phyloP scores from a whole-genome alignment of 2,329 filamentous ascomycete genomes.

The Leptographium galeiforme region DNA sequence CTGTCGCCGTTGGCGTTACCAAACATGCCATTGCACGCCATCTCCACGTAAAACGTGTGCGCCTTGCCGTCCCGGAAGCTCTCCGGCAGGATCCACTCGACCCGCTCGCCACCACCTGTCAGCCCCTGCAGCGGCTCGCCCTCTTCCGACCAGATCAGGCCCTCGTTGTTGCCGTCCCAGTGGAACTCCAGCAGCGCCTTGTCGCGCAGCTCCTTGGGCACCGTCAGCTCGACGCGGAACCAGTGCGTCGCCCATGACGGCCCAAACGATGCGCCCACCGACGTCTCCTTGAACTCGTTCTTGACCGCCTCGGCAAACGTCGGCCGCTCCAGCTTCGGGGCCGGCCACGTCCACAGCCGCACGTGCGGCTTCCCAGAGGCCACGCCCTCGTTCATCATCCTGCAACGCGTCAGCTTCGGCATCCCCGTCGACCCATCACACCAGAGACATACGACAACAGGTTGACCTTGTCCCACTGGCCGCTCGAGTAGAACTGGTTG shows the following conservation, averaged over 20 bases:
- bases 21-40: constrained; percentile 99
- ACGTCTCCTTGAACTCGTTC: constrained; percentile 61
- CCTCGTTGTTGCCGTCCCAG: constrained; percentile 92
- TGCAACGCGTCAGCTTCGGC: constrained; percentile 15
- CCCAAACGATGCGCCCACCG: constrained; percentile 69
- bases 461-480: constrained; percentile 15
- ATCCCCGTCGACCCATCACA: neutral
- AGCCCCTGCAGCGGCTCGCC: constrained; percentile 86
- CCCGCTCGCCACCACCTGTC: constrained; percentile 76
- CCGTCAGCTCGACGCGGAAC: constrained; percentile 73
- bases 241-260: constrained; percentile 97
- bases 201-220: constrained; percentile 58
- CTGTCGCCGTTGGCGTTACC: constrained; percentile 75
- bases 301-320: constrained; percentile 72
- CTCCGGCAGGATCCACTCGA: constrained; percentile 82
- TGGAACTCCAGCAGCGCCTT: constrained; percentile 86
- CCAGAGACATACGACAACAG: constrained; percentile 12
- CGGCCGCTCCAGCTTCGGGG: constrained; percentile 65
- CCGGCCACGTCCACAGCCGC: constrained; percentile 75
- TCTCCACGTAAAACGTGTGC: constrained; percentile 88
- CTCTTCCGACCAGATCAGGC: constrained; percentile 82
- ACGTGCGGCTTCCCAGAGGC: constrained; percentile 60
- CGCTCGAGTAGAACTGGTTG: constrained; percentile 12
- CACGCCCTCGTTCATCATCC: constrained; percentile 58
- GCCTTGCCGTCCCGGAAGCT: constrained; percentile 72